Evolutionary conservation across 108 stramenopile genomes (phyloP).

Genomic region (Seminavis robusta): DNA sequence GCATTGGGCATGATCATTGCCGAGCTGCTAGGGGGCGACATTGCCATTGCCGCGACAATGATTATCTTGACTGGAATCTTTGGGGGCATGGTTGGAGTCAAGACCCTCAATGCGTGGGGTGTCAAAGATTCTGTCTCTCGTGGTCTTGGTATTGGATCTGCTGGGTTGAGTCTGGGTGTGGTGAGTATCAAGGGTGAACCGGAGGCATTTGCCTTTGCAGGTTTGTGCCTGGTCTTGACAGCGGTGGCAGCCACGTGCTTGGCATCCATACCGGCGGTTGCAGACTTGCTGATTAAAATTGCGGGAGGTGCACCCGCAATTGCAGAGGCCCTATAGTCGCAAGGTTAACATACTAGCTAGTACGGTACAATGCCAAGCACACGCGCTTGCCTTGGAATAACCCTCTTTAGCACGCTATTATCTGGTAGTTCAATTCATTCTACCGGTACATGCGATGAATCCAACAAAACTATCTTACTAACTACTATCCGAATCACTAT

Average conservation of each 20-base stretch:
- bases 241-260: constrained; percentile 63
- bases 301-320: too few species aligned
- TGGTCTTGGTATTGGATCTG: constrained; percentile 85
- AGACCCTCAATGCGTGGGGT: constrained; percentile 54
- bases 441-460: too few species aligned
- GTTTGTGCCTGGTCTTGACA: constrained; percentile 91
- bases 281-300: constrained; percentile 44
- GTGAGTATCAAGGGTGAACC: constrained; percentile 80
- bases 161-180: constrained; percentile 91
- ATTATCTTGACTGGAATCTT: constrained; percentile 89
- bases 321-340: too few species aligned
- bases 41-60: constrained; percentile 77
- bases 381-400: too few species aligned
- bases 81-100: constrained; percentile 84
- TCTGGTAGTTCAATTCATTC: too few species aligned
- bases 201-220: constrained; percentile 93
- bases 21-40: constrained; percentile 76
- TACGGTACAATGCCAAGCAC: too few species aligned
- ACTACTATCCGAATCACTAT: too few species aligned
- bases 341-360: too few species aligned
- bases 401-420: too few species aligned
- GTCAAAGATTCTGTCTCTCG: constrained; percentile 83
- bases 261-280: constrained; percentile 63
- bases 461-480: too few species aligned
- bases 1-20: constrained; percentile 89